These are phyloP conservation scores for Aschersonia sp. DNA, from an alignment of 2,329 filamentous ascomycete species.

Conservation along the genomic window DNA sequence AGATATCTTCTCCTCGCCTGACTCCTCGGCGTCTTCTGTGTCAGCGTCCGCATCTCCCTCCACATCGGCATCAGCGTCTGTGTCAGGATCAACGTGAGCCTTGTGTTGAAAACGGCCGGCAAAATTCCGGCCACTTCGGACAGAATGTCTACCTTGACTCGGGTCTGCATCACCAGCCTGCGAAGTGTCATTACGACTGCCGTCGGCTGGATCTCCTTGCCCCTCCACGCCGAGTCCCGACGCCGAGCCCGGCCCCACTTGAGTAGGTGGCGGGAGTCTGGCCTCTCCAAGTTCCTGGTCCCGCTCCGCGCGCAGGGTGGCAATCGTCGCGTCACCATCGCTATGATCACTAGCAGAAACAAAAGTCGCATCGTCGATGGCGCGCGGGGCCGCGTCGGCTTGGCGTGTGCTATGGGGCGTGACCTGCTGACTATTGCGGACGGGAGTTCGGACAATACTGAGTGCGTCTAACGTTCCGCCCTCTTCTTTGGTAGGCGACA, in stretches of 20 bases:
- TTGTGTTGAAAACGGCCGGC: conserved; percentile 8
- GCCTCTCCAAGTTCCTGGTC: conserved; percentile 10
- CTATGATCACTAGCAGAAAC: conserved; percentile 1
- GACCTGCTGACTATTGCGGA: background rate
- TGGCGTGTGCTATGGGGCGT: background rate
- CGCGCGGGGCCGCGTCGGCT: conserved; percentile 1
- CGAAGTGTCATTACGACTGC: conserved; percentile 21
- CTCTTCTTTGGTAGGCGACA: conserved; percentile 21
- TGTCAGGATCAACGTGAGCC: background rate
- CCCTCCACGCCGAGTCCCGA: conserved; percentile 11
- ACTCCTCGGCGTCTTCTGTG: conserved; percentile 36
- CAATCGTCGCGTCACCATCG: conserved; percentile 4
- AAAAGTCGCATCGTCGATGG: conserved; percentile 8
- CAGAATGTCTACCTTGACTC: too few relatives aligned
- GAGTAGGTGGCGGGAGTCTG: conserved; percentile 4
- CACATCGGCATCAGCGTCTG: background rate
- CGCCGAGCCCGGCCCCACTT: conserved; percentile 12
- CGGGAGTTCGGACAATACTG: background rate
- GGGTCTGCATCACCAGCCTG: conserved; percentile 10
- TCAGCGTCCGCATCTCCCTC: conserved; percentile 5
- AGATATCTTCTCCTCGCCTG: conserved; percentile 74
- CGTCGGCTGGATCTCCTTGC: conserved; percentile 23
- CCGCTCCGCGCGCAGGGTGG: conserved; percentile 5
- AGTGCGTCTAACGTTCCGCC: conserved; percentile 1
- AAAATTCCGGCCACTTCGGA: background rate